Percentiles rank a stretch among this genome's conserved stretches.
Evolutionary conservation across 176 grass and related monocot species (phyloP).

Genomic region (bread wheat (Triticum aestivum)): IWGSC_CS_RefSeq_v2.1 NC_057796.1:478883597-478884096

Average conservation of each 20-base stretch:
- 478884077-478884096: constrained; percentile 74
- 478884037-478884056: constrained; percentile 74
- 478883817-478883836: constrained; percentile 64
- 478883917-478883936: constrained; percentile 58
- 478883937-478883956: constrained; percentile 60
- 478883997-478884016: constrained; percentile 56
- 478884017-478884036: constrained; percentile 72
- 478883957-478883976: constrained; percentile 71
- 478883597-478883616: constrained; percentile 59
- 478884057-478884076: constrained; percentile 71
- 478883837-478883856: constrained; percentile 68
- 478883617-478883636: constrained; percentile 43
- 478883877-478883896: constrained; percentile 75
- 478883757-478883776: constrained; percentile 88
- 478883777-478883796: constrained; percentile 85
- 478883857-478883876: constrained; percentile 59
- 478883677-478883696: constrained; percentile 88
- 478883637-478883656: constrained; percentile 75
- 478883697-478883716: constrained; percentile 63
- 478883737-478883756: constrained; percentile 71
- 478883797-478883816: constrained; percentile 63
- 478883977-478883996: constrained; percentile 77
- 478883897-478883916: constrained; percentile 52
- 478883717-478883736: constrained; percentile 71
- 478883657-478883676: constrained; percentile 53